phyloP scores from a whole-genome alignment of 495 filamentous ascomycete species.

The Hypoxylon crocopeplum region DNA sequence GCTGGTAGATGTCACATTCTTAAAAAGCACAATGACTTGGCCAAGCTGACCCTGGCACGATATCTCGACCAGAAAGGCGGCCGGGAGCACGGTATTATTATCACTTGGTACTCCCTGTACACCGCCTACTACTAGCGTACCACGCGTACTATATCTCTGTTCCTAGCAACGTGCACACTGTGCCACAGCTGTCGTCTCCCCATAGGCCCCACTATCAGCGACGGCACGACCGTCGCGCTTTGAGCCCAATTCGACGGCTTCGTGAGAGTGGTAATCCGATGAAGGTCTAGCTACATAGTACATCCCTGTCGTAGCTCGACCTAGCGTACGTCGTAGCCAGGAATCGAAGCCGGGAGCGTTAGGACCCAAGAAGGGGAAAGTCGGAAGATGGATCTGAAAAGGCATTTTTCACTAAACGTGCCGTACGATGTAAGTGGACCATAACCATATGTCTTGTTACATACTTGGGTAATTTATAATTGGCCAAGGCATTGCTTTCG shows the following conservation, averaged over 20 bases:
- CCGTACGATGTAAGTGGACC: no score
- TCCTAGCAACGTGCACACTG: slow-evolving; percentile 10
- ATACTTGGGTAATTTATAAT: no score
- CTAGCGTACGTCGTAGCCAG: slow-evolving; percentile 25
- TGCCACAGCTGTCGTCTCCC: slow-evolving; percentile 8
- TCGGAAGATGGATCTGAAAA: slow-evolving; percentile 28
- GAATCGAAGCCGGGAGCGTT: slow-evolving; percentile 29
- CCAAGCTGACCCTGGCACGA: slow-evolving; percentile 4
- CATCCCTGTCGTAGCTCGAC: slow-evolving; percentile 16
- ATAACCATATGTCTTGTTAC: no score
- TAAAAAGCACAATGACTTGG: slow-evolving; percentile 5
- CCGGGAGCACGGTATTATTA: slow-evolving; percentile 11
- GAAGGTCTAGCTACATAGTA: slow-evolving; percentile 16
- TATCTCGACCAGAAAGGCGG: slow-evolving; percentile 14
- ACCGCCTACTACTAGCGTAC: not conserved
- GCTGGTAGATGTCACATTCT: slow-evolving; percentile 5
- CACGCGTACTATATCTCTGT: not conserved
- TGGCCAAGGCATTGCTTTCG: no score
- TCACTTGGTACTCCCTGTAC: slow-evolving; percentile 11
- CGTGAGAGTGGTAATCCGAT: slow-evolving; percentile 33
- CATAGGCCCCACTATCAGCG: slow-evolving; percentile 16
- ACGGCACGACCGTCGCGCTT: slow-evolving; percentile 13
- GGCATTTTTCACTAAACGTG: no score
- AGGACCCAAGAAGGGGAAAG: slow-evolving; percentile 22
- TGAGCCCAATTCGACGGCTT: slow-evolving; percentile 36